phyloP scores from a whole-genome alignment of 1,284 basidiomycete species.

The Cutaneotrichosporon arboriforme region DNA sequence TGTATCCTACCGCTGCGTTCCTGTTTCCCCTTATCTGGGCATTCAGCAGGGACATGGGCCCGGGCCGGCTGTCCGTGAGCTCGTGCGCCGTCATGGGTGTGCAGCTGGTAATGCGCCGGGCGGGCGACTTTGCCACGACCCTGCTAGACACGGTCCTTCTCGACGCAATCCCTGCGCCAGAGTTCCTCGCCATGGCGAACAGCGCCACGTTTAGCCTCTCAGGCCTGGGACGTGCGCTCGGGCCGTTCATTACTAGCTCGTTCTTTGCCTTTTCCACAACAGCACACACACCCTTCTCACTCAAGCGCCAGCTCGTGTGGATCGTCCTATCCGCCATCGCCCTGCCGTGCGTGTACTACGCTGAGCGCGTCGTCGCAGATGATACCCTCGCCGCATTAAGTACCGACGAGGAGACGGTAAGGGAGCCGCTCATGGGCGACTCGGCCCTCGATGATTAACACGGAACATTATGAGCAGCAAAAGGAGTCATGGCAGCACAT shows the following conservation, averaged over 20 bases:
- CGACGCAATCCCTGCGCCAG: conserved; percentile 34
- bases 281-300: conserved; percentile 15
- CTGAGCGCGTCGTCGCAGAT: conserved; percentile 9
- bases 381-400: background rate
- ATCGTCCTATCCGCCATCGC: conserved; percentile 22
- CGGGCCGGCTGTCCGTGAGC: background rate
- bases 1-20: conserved; percentile 26
- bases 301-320: conserved; percentile 35
- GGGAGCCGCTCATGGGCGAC: conserved; percentile 1
- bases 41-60: conserved; percentile 10
- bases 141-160: conserved; percentile 34
- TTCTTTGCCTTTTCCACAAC: conserved; percentile 33
- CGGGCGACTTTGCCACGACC: conserved; percentile 35
- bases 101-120: conserved; percentile 33
- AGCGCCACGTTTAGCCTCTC: conserved; percentile 36
- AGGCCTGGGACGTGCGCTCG: conserved; percentile 27
- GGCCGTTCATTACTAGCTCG: conserved; percentile 32
- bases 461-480: too few relatives aligned
- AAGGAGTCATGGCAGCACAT: too few relatives aligned
- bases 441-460: background rate
- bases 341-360: conserved; percentile 28
- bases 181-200: conserved; percentile 37
- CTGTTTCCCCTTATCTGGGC: conserved; percentile 37
- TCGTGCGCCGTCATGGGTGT: conserved; percentile 20
- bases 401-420: conserved; percentile 3